These are phyloP conservation scores for Apophysomyces sp. DNA, from an alignment of 371 early-diverging fungal species.

Conservation along the genomic window DNA sequence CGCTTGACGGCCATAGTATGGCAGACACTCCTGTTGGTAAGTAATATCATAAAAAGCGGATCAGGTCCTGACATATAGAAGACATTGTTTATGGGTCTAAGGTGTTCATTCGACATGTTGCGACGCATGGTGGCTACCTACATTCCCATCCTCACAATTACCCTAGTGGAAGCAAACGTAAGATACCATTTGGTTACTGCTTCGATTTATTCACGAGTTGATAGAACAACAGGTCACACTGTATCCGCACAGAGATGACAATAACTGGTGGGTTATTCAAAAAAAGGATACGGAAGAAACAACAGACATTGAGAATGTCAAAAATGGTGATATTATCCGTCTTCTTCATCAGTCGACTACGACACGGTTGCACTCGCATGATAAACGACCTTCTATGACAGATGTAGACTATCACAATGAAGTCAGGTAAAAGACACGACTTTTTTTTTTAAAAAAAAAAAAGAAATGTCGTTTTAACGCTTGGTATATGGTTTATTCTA, in stretches of 20 bases:
- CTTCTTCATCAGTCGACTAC: constrained; percentile 57
- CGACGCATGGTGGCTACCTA: constrained; percentile 77
- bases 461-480: too few species aligned
- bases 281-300: constrained; percentile 37
- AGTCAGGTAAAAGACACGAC: constrained; percentile 60
- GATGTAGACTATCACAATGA: constrained; percentile 88
- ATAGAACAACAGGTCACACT: constrained; percentile 93
- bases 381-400: constrained; percentile 73
- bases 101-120: constrained; percentile 77
- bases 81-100: constrained; percentile 84
- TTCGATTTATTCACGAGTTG: not conserved
- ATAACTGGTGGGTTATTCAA: constrained; percentile 83
- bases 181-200: constrained; percentile 3
- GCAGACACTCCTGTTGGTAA: constrained; percentile 50
- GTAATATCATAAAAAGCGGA: not conserved
- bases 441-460: too few species aligned
- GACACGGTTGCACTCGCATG: constrained; percentile 46
- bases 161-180: constrained; percentile 82
- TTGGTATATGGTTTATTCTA: constrained; percentile 4
- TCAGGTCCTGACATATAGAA: constrained; percentile 15
- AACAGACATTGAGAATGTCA: constrained; percentile 46
- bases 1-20: constrained; percentile 77
- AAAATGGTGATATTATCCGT: constrained; percentile 56
- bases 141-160: constrained; percentile 91
- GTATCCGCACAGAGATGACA: constrained; percentile 84